Evolutionary conservation across 352 stramenopile genomes (phyloP).

Genomic region (Phytophthora cryptogea): DNA sequence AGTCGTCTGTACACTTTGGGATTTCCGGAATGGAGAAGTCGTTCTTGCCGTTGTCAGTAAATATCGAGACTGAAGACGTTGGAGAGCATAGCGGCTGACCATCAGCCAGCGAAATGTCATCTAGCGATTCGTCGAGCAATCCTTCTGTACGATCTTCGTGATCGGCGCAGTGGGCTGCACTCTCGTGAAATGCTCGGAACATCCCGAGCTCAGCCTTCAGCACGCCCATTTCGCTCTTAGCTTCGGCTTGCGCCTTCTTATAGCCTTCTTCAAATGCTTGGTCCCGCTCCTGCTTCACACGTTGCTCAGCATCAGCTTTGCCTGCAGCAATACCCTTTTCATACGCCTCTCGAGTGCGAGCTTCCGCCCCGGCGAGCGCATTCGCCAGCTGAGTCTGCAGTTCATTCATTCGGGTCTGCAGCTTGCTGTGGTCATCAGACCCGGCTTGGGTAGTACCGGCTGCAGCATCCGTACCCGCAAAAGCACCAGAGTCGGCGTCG

Average conservation of each 20-base stretch:
- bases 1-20: constrained; percentile 49
- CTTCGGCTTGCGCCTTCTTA: constrained; percentile 40
- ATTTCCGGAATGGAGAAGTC: constrained; percentile 26
- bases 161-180: constrained; percentile 38
- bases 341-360: constrained; percentile 42
- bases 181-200: constrained; percentile 55
- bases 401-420: constrained; percentile 39
- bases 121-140: constrained; percentile 37
- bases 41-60: constrained; percentile 47
- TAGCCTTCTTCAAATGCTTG: constrained; percentile 43
- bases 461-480: constrained; percentile 1
- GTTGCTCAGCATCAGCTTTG: constrained; percentile 42
- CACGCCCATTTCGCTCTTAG: constrained; percentile 44
- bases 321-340: constrained; percentile 45
- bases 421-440: constrained; percentile 31
- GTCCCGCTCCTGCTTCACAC: constrained; percentile 37
- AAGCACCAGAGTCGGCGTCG: constrained; percentile 17
- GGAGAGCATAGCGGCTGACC: constrained; percentile 42
- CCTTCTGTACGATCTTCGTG: constrained; percentile 22
- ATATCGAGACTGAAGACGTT: constrained; percentile 47
- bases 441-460: constrained; percentile 1
- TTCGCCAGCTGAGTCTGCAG: constrained; percentile 45
- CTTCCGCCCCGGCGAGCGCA: constrained; percentile 35
- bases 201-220: constrained; percentile 52
- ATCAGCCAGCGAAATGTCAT: constrained; percentile 45